phyloP scores from a whole-genome alignment of 2,329 filamentous ascomycete genomes.

The Fulvia fulva region DNA sequence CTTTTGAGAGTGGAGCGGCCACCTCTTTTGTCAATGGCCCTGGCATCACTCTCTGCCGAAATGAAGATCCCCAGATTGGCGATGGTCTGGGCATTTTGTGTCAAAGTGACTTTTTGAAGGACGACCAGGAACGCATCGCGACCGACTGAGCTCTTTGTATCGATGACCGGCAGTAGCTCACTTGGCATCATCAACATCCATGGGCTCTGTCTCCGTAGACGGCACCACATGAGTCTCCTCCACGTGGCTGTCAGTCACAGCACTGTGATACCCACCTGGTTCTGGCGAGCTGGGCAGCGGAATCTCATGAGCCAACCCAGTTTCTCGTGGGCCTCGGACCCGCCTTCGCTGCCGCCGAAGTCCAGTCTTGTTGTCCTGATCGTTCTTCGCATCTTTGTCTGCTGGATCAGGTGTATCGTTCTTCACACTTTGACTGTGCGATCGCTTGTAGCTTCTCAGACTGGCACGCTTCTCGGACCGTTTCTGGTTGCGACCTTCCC shows the following conservation, averaged over 20 bases:
- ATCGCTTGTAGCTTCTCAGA: slow-evolving; percentile 41
- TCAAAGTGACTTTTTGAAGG: too few species aligned
- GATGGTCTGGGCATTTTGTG: too few species aligned
- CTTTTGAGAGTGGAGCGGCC: too few species aligned
- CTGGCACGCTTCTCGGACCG: slow-evolving; percentile 39
- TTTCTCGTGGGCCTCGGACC: slow-evolving; percentile 37
- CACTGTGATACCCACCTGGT: slow-evolving; percentile 4
- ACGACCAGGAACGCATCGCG: too few species aligned
- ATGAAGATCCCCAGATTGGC: too few species aligned
- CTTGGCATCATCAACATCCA: slow-evolving; percentile 17
- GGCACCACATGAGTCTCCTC: background rate
- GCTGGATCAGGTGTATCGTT: slow-evolving; percentile 42
- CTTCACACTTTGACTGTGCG: slow-evolving; percentile 44
- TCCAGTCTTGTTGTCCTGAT: slow-evolving; percentile 36
- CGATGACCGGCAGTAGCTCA: too few species aligned
- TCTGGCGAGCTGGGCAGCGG: slow-evolving; percentile 11
- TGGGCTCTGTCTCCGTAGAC: slow-evolving; percentile 4
- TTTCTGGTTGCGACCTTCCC: slow-evolving; percentile 29
- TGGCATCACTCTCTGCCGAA: too few species aligned
- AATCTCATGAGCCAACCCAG: slow-evolving; percentile 11
- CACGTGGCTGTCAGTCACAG: slow-evolving; percentile 3
- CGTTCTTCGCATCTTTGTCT: slow-evolving; percentile 39
- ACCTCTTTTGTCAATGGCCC: too few species aligned
- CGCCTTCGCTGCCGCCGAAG: slow-evolving; percentile 43
- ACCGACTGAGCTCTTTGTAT: too few species aligned